Evolutionary conservation across 2,329 filamentous ascomycete genomes (phyloP).

Genomic region (Ustilaginoidea virens): DNA sequence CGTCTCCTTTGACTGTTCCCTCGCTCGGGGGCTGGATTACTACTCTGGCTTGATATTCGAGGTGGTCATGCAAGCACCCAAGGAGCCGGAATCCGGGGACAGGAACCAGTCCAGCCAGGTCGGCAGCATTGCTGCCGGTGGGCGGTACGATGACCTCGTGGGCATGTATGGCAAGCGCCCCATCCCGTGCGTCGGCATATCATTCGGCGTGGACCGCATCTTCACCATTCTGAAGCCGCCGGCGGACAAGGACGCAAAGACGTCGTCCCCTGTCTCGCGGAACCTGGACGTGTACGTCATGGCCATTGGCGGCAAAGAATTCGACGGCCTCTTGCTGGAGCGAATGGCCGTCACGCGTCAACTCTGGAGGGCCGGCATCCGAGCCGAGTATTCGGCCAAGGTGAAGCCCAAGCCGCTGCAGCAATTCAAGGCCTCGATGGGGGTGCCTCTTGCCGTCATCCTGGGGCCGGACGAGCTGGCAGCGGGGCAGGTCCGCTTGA

Average conservation of each 20-base stretch:
- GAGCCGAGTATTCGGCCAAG: constrained; percentile 3
- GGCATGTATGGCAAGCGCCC: constrained; percentile 84
- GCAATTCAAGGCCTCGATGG: constrained; percentile 1
- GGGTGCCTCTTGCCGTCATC: neutral
- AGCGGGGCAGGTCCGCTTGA: constrained; percentile 1
- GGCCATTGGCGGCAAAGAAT: constrained; percentile 2
- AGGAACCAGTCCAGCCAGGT: constrained; percentile 42
- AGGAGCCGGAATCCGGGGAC: constrained; percentile 13
- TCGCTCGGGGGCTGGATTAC: constrained; percentile 83
- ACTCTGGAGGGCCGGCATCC: constrained; percentile 2
- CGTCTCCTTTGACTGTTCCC: constrained; percentile 75
- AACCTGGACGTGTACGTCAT: constrained; percentile 1
- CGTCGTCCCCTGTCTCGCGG: neutral
- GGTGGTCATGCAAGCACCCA: constrained; percentile 52
- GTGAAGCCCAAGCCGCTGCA: constrained; percentile 2
- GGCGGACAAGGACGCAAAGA: neutral
- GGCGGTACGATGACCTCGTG: constrained; percentile 83
- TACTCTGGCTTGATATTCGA: constrained; percentile 86
- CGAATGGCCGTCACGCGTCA: constrained; percentile 1
- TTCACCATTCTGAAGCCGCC: constrained; percentile 35
- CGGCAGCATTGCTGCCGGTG: constrained; percentile 65
- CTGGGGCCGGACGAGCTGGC: constrained; percentile 1
- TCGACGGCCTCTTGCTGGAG: constrained; percentile 1
- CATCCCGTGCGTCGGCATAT: constrained; percentile 52
- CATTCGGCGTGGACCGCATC: constrained; percentile 88